A percentile compares a stretch with the other conserved stretches of the same genome.
Conservation (phyloP, 305 asterid genomes). For the Fraxinus sp. region DNA sequence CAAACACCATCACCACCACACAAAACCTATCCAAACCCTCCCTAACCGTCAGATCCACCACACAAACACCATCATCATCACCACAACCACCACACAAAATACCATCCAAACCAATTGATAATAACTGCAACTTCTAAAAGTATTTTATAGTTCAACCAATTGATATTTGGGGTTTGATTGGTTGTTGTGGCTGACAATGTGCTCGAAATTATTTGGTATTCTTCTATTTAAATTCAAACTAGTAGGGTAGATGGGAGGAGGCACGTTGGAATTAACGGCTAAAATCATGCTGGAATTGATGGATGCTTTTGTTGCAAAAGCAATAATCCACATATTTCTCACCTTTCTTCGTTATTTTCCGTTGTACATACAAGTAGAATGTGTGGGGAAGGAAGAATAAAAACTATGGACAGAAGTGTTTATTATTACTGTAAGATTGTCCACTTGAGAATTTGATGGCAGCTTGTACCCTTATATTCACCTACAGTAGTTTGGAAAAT, state of each 20-base stretch:
- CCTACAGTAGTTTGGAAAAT: not conserved
- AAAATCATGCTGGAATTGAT: not conserved
- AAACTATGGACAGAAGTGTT: not conserved
- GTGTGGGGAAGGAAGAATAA: not conserved
- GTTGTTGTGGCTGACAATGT: not conserved
- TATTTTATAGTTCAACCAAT: not conserved
- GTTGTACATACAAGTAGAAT: not conserved
- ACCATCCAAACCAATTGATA: too few species aligned
- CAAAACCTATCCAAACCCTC: too few species aligned
- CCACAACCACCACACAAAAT: too few species aligned
- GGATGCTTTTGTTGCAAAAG: slow-evolving; percentile 9
- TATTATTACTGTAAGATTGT: not conserved
- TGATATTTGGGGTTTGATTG: not conserved
- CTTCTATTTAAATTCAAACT: slow-evolving; percentile 2
- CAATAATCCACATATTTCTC: slow-evolving; percentile 5
- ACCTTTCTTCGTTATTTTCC: slow-evolving; percentile 8
- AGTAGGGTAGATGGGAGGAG: slow-evolving; percentile 21
- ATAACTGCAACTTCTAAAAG: not conserved
- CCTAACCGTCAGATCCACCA: too few species aligned
- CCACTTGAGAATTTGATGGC: not conserved
- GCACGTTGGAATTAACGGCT: not conserved
- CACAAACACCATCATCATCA: too few species aligned
- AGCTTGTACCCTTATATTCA: not conserved
- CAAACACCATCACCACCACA: too few species aligned
- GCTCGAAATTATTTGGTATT: slow-evolving; percentile 1